Evolutionary conservation across 495 filamentous ascomycete species (phyloP).

Genomic region (Beverwykella pulmonaria): DNA sequence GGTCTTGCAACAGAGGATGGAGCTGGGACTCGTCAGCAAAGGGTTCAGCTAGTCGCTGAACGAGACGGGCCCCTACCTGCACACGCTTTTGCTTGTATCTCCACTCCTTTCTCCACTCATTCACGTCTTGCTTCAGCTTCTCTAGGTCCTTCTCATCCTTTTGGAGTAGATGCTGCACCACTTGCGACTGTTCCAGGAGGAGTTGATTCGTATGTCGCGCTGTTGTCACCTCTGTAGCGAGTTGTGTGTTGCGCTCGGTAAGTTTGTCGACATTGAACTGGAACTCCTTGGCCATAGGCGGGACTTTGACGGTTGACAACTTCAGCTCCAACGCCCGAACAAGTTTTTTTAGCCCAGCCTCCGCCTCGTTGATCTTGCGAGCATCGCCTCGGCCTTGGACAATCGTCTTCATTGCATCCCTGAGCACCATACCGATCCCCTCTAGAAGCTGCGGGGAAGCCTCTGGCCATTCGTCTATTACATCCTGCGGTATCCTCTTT

Average conservation of each 20-base stretch:
- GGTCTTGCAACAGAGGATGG: constrained; percentile 34
- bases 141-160: constrained; percentile 56
- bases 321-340: constrained; percentile 54
- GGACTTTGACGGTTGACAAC: constrained; percentile 63
- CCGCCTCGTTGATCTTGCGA: constrained; percentile 58
- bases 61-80: constrained; percentile 36
- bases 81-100: constrained; percentile 53
- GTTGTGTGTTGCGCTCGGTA: constrained; percentile 58
- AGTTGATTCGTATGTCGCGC: constrained; percentile 58
- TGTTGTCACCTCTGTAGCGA: constrained; percentile 49
- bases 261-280: constrained; percentile 65
- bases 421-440: constrained; percentile 9
- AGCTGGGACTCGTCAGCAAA: constrained; percentile 26
- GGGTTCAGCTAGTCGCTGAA: constrained; percentile 5
- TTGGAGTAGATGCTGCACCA: constrained; percentile 56
- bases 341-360: constrained; percentile 55
- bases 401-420: constrained; percentile 36
- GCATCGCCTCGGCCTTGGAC: constrained; percentile 59
- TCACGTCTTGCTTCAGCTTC: constrained; percentile 59
- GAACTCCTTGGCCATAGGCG: constrained; percentile 57
- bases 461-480: constrained; percentile 18
- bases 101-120: constrained; percentile 51
- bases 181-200: constrained; percentile 57
- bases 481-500: constrained; percentile 57
- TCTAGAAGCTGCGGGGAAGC: constrained; percentile 8